Evolutionary conservation across 805 yeast genomes (phyloP), one percentile per base, ranked within the genome.

Genomic region (Wickerhamomyces canadensis): DNA sequence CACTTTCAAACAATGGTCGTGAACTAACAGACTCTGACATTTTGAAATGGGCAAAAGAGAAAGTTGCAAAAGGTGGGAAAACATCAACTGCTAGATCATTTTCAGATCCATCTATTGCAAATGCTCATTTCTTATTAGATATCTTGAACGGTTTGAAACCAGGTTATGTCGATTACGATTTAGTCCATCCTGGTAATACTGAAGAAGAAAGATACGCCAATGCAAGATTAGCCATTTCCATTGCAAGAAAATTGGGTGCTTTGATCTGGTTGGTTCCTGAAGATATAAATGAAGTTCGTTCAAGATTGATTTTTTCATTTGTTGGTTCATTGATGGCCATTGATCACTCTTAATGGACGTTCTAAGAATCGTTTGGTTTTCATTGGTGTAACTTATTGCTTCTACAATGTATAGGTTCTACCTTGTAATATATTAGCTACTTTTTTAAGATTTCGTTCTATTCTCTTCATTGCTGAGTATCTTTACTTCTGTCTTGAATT

Each of bases 211-310:
- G 73, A 57, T 87, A 87, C 57, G 95, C 95, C 28, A 93, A 93
- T 60, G 98, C 98, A 16, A 84, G 86, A 68, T 75, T 93, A 60
- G 98, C 98, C 16, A 93, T 93, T 58, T 93, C 98, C 3, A 93
- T 93, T 55, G 98, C 98, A 25, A 84, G 98, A 74, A 93, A 93
- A 64, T 68, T 93, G 51, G 98, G 98, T 44, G 98, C 96, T 28
- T 77, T 93, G 59, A 93, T 93, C 55, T 93, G 97, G 97, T 74
- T 93, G 51, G 96, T 93, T n/a, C 98, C 98, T n/a, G 98, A 93
- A 63, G 98, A 93, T 67, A 93, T 93, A 55, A 84, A 81, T 54
- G 98, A 91, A 67, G 97, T 93, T 31, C 84, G 98, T 64, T 75
- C 95, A 31, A 79, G 98, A 62, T 79, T 93, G 67, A 84, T 93